Percentiles rank a stretch among this genome's conserved stretches.
These are phyloP conservation scores for Emmonsiellopsis sp. DNA, from an alignment of 2,329 filamentous ascomycete genomes.

Conservation along the genomic window DNA sequence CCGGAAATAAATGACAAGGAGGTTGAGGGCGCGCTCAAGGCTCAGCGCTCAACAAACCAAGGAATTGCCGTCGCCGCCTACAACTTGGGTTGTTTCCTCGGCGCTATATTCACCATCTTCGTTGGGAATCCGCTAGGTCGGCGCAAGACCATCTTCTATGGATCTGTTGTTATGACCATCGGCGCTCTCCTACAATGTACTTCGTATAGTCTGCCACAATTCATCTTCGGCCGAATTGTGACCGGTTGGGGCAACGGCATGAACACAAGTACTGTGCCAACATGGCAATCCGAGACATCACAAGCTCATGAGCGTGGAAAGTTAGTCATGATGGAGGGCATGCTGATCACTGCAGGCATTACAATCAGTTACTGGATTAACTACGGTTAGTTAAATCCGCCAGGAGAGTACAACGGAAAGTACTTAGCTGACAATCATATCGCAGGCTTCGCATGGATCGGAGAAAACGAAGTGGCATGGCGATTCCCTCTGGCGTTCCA, in stretches of 20 bases:
- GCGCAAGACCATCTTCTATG: conserved; percentile 16
- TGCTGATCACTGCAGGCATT: conserved; percentile 40
- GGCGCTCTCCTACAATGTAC: conserved; percentile 15
- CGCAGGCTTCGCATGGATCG: conserved; percentile 3
- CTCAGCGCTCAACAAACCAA: conserved; percentile 11
- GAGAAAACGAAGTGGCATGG: conserved; percentile 28
- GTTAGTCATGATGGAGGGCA: conserved; percentile 43
- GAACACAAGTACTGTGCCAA: conserved; percentile 32
- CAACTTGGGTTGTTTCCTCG: conserved; percentile 21
- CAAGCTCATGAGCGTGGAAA: conserved; percentile 38
- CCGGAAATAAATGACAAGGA: conserved; percentile 28
- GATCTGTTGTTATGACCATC: conserved; percentile 16
- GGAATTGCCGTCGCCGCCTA: conserved; percentile 25
- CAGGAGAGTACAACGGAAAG: neutral
- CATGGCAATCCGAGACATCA: conserved; percentile 35
- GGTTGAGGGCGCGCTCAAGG: neutral
- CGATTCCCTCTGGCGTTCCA: conserved; percentile 50
- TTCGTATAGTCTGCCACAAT: conserved; percentile 13
- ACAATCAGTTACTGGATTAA: conserved; percentile 42
- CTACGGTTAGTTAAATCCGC: conserved; percentile 30
- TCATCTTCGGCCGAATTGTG: conserved; percentile 15
- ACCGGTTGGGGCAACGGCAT: conserved; percentile 27
- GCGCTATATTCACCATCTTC: conserved; percentile 15
- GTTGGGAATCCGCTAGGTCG: conserved; percentile 16
- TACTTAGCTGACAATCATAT: neutral